Base-by-base conservation (phyloP, 1,284 basidiomycete species). In the Boletus holoroseus region DNA sequence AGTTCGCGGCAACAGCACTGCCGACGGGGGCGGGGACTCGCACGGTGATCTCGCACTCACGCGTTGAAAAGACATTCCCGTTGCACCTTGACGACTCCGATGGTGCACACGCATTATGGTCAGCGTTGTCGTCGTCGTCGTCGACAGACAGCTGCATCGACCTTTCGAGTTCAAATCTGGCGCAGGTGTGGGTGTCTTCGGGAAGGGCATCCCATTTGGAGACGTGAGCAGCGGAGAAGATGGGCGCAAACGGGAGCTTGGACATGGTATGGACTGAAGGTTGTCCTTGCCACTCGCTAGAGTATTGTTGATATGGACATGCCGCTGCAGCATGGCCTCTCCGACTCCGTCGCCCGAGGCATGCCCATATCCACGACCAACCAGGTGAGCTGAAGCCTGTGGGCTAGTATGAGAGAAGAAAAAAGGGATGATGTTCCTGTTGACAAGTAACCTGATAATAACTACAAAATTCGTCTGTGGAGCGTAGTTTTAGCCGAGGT, bases 171-270 rank as follows among this genome's bases (percentile, higher is more conserved):
- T 40, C 45, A 22, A 44, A 22, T 35, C n/a, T 11, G 18, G 13
- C 5, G 6, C 28, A 11, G 24, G 11, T 7, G 27, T 34, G 9
- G 20, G 44, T 30, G 13, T 46, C 50, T 41, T 50, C 37, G 4
- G 51, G 39, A 34, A 64, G 43, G 8, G 49, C 12, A 22, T 63
- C 62, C 66, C 64, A 67, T 46, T 55, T 58, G 12, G 62, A 54
- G 28, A 42, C 7, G n/a, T 63, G 66, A 15, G 60, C 53, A 15
- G 62, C 62, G 2, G 62, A 63, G 42, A 63, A 63, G 22, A 65
- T 22, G 22, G 54, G 48, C 3, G n/a, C 34, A n/a, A 65, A 46
- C 13, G 58, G 41, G 15, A 59, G 28, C 20, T 47, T 46, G 39
- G 55, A 52, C 62, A 63, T 59, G 32, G 41, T 34, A 20, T 28